A percentile compares a stretch with the other conserved stretches of the same genome.
These are phyloP conservation scores for Fusarium chlamydosporum DNA, from an alignment of 2,329 filamentous ascomycete genomes.

Conservation along the genomic window DNA sequence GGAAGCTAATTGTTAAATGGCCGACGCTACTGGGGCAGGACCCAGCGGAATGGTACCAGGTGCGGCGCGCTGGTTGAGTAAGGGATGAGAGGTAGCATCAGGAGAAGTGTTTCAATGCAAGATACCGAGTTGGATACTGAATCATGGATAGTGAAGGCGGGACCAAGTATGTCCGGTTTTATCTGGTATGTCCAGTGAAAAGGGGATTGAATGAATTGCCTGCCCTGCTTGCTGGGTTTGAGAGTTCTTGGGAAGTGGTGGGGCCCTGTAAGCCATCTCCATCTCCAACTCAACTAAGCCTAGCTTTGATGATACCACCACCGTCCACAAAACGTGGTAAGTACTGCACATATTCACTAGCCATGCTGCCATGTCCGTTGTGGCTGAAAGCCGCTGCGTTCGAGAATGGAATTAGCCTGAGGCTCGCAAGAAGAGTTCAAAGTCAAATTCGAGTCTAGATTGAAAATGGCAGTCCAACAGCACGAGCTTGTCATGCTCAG, in stretches of 20 bases:
- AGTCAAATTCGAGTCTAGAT: constrained; percentile 2
- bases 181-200: background rate
- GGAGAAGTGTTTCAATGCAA: background rate
- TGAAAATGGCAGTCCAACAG: background rate
- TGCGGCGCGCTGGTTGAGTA: too few relatives aligned
- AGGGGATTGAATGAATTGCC: background rate
- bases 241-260: too few relatives aligned
- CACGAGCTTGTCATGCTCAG: too few relatives aligned
- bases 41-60: constrained; percentile 4
- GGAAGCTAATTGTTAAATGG: background rate
- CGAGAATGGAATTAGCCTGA: background rate
- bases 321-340: constrained; percentile 5
- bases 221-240: background rate
- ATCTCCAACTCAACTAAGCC: background rate
- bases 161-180: background rate
- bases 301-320: background rate
- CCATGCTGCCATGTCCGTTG: background rate
- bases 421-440: background rate
- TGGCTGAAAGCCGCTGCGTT: background rate
- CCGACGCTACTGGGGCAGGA: constrained; percentile 1
- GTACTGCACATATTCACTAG: background rate
- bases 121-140: background rate
- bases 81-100: too few relatives aligned
- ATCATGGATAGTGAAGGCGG: background rate
- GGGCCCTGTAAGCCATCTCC: too few relatives aligned